A percentile compares a stretch with the other conserved stretches of the same genome.
These are phyloP conservation scores for Dictyostelium purpureum DNA, from an alignment of 78 protist genomes.

Conservation along the genomic window DNA sequence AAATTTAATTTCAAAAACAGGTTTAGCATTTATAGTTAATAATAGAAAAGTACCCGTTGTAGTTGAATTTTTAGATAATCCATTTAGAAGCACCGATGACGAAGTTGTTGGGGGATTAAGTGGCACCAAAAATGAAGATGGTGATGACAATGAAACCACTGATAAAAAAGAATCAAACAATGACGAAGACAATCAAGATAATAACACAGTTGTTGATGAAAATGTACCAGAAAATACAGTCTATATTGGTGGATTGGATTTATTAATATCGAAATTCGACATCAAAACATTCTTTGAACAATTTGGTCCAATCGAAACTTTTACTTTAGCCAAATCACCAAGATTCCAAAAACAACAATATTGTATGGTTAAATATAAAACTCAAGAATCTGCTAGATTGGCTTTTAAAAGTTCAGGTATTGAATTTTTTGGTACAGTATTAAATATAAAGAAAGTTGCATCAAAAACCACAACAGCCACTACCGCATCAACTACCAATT, in stretches of 20 bases:
- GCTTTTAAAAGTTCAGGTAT: slow-evolving; percentile 10
- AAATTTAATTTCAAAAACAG: slow-evolving; percentile 2
- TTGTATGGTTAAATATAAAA: not conserved
- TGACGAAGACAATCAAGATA: not conserved
- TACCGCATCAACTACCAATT: not conserved
- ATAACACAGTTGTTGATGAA: not conserved
- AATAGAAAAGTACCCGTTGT: slow-evolving; percentile 14
- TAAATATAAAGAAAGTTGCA: not conserved
- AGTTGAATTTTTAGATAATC: not conserved
- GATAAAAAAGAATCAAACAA: not conserved
- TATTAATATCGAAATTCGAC: not conserved
- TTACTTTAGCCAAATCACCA: not conserved
- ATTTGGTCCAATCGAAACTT: not conserved
- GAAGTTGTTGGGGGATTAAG: not conserved
- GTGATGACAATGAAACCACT: not conserved
- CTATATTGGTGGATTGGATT: slow-evolving; percentile 18
- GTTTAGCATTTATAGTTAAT: slow-evolving; percentile 14
- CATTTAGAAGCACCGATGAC: not conserved
- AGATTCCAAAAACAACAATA: slow-evolving; percentile 3
- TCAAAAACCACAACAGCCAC: not conserved
- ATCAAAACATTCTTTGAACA: not conserved
- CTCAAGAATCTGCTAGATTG: slow-evolving; percentile 14
- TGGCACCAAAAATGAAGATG: not conserved
- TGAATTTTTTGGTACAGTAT: slow-evolving; percentile 35
- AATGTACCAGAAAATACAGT: not conserved